phyloP scores from a whole-genome alignment of 2,329 filamentous ascomycete species.

The Alternaria incomplexa region DNA sequence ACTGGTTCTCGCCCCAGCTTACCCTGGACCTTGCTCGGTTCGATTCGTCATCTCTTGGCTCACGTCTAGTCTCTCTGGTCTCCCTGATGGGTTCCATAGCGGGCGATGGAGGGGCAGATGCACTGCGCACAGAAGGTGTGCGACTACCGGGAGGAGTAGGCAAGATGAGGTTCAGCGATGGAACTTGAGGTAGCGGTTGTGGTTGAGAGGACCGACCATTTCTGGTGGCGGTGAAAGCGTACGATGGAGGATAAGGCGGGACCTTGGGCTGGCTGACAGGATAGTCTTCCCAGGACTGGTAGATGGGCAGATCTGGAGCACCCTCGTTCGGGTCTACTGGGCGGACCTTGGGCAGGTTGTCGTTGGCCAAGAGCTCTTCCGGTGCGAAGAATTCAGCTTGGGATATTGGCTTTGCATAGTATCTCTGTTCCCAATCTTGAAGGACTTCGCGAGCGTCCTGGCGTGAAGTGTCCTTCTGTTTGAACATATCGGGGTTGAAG shows the following conservation, averaged over 20 bases:
- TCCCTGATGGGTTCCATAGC: slow-evolving; percentile 35
- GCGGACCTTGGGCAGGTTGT: slow-evolving; percentile 43
- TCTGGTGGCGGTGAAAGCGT: slow-evolving; percentile 49
- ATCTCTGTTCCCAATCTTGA: slow-evolving; percentile 52
- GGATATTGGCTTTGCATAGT: slow-evolving; percentile 46
- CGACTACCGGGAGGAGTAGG: slow-evolving; percentile 64
- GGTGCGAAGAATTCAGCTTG: slow-evolving; percentile 58
- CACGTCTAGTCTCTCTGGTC: slow-evolving; percentile 26
- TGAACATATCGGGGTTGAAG: slow-evolving; percentile 55
- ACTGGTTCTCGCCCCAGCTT: slow-evolving; percentile 57
- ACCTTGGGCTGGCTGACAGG: slow-evolving; percentile 29
- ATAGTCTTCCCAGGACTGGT: slow-evolving; percentile 50
- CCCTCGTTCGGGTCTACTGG: slow-evolving; percentile 53
- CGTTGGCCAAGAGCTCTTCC: slow-evolving; percentile 49
- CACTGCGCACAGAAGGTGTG: slow-evolving; percentile 47
- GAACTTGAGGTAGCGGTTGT: slow-evolving; percentile 55
- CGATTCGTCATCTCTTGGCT: slow-evolving; percentile 30
- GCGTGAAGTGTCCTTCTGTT: slow-evolving; percentile 29
- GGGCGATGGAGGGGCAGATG: slow-evolving; percentile 45
- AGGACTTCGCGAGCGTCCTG: slow-evolving; percentile 50
- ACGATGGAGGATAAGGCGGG: slow-evolving; percentile 47
- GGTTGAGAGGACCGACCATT: slow-evolving; percentile 43
- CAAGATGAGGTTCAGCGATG: slow-evolving; percentile 62
- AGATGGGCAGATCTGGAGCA: slow-evolving; percentile 52
- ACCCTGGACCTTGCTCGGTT: slow-evolving; percentile 45